Evolutionary conservation across 2,329 filamentous ascomycete genomes (phyloP).

Genomic region (Sporothrix variecibatus): DNA sequence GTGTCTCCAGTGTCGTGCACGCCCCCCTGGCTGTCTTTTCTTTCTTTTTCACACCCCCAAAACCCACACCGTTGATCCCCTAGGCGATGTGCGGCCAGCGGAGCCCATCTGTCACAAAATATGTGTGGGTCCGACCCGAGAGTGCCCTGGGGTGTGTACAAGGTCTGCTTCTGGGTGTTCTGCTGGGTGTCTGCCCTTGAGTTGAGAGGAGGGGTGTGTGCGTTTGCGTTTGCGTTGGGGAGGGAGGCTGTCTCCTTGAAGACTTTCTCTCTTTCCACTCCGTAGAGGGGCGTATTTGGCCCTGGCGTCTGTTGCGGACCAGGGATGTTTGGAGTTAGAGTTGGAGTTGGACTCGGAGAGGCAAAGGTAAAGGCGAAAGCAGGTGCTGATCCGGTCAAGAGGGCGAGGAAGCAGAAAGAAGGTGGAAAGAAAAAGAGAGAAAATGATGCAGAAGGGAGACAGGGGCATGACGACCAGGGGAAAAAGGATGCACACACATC

Average conservation of each 20-base stretch:
- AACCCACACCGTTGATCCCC: slow-evolving; percentile 48
- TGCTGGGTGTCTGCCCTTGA: slow-evolving; percentile 24
- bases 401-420: slow-evolving; percentile 12
- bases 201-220: not conserved
- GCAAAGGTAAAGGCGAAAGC: not conserved
- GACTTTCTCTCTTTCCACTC: not conserved
- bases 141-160: slow-evolving; percentile 10
- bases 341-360: slow-evolving; percentile 28
- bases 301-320: slow-evolving; percentile 18
- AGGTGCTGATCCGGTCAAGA: slow-evolving; percentile 35
- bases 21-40: not conserved
- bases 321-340: slow-evolving; percentile 32
- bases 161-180: slow-evolving; percentile 29
- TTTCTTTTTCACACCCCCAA: not conserved
- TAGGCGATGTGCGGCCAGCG: slow-evolving; percentile 44
- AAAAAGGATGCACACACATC: slow-evolving; percentile 9
- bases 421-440: not conserved
- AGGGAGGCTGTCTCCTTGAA: not conserved
- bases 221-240: not conserved
- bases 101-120: slow-evolving; percentile 57
- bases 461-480: not conserved
- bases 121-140: slow-evolving; percentile 49
- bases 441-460: not conserved
- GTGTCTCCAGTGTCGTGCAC: too few species aligned
- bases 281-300: slow-evolving; percentile 2